Evolutionary conservation across 257 asterid species (phyloP), one percentile per base, ranked within the genome.

Genomic region (Linaria vulgaris): DNA sequence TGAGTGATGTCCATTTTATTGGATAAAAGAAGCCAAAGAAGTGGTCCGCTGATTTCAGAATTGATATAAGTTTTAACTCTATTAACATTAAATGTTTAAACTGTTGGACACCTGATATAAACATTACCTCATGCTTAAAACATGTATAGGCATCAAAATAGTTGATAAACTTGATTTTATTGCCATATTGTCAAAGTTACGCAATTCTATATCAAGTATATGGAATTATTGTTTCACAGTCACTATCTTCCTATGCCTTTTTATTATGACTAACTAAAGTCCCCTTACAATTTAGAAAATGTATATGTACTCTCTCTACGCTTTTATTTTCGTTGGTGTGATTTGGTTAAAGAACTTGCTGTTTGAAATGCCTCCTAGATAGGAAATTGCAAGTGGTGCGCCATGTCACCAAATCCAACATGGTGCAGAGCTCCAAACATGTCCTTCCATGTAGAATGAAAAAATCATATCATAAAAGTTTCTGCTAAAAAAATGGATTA

Each of bases 51-150:
- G 34, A 20, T 31, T 47, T 30, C 11, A 3, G 24, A 13, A 30
- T 41, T 49, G 30, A 41, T 17, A 51, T 50, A 19, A 23, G 12
- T 61, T 37, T 19, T 14, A 20, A 50, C 45, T 24, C 25, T 17
- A 22, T 2, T 27, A 69, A 56, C 11, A 3, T 31, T 70, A 43
- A n/a, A 48, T 43, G 50, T 24, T 57, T 60, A 64, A 57, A 25
- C 27, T 16, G 19, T 57, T 30, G 14, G 13, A 46, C 52, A 14
- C 52, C 21, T 46, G 17, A 21, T 46, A 46, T n/a, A 5, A 2
- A 14, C 4, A 46, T 14, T 46, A 3, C 41, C 41, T 34, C 41
- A 34, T 34, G 41, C 6, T 6, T 51, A 55, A 47, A 13, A 30
- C 45, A 25, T 38, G 59, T 45, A 31, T 16, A 21, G 52, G 53